Conservation (phyloP, 495 filamentous ascomycete species). For the Neurospora sp. region DNA sequence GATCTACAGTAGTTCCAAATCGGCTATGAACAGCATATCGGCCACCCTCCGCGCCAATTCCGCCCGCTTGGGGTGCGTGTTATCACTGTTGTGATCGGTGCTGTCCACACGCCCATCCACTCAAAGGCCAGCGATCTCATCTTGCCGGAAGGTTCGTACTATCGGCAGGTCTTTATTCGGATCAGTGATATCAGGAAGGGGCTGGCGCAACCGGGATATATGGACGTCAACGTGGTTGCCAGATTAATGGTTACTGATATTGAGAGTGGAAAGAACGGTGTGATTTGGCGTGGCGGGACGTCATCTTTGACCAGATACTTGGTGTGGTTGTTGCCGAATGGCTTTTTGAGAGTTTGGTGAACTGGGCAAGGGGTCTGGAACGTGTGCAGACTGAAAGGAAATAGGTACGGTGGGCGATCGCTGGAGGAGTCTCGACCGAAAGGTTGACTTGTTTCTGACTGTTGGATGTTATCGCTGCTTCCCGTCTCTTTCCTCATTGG, state of each 20-base stretch:
- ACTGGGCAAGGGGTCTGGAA: neutral
- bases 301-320: neutral
- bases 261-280: neutral
- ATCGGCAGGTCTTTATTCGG: neutral
- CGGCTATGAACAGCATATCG: conserved; percentile 31
- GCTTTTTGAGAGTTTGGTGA: neutral
- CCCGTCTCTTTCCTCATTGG: accelerated
- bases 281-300: neutral
- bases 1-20: conserved; percentile 42
- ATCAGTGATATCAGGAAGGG: neutral
- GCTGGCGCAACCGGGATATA: neutral
- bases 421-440: neutral
- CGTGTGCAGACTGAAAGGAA: neutral
- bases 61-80: conserved; percentile 36
- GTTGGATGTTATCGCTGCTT: neutral
- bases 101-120: conserved; percentile 7
- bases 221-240: neutral
- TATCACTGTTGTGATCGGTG: conserved; percentile 20
- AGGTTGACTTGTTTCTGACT: neutral
- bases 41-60: conserved; percentile 37
- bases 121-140: neutral
- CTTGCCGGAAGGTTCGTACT: conserved; percentile 3
- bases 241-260: neutral
- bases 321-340: neutral
- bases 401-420: neutral